Evolutionary conservation across 768 basidiomycete species (phyloP), one percentile per base, ranked within the genome.

Genomic region (Gautieria morchelliformis): DNA sequence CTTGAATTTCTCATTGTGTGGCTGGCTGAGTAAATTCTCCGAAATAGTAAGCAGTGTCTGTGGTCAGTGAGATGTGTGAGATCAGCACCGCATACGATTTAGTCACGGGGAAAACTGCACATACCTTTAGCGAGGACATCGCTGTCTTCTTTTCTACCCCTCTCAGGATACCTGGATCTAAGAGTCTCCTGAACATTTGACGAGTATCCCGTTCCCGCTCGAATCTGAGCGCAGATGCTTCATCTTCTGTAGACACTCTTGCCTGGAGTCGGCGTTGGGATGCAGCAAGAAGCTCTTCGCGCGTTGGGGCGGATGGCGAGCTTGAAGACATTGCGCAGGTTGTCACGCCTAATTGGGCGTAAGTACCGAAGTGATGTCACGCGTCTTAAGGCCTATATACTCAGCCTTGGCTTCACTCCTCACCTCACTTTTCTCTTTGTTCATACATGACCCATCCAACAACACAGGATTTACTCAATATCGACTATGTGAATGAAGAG

Each of bases 131-230:
- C 56, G 87, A 78, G 58, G 77, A 75, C 61, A 79, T 66, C 1
- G 84, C 83, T 53, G 79, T 73, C 51, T 78, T 78, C 60, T 78
- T 78, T 12, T 83, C 68, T 66, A 90, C 90, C 5, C 81, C 85
- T 2, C 89, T 78, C 52, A 79, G 64, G 63, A 92, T 90, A 14
- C 87, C 88, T 46, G 87, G 87, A 63, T 91, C 86, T 59, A 91
- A 77, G 59, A 91, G 72, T 40, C 89, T 75, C 45, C 89, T 78
- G 67, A 91, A 90, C 56, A 74, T 73, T 65, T 85, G 87, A 42
- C 84, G 80, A 54, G 76, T 78, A 53, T 85, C 85, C 62, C 85
- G 81, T 60, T 89, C 79, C 60, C 74, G 72, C 35, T 58, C 58
- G 39, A 62, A 61, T 45, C 63, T 65, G 14, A 61, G 27, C 24